Evolutionary conservation across 2,329 filamentous ascomycete genomes (phyloP), one percentile per base, ranked within the genome.

Genomic region (Ophiostoma angusticollis): DNA sequence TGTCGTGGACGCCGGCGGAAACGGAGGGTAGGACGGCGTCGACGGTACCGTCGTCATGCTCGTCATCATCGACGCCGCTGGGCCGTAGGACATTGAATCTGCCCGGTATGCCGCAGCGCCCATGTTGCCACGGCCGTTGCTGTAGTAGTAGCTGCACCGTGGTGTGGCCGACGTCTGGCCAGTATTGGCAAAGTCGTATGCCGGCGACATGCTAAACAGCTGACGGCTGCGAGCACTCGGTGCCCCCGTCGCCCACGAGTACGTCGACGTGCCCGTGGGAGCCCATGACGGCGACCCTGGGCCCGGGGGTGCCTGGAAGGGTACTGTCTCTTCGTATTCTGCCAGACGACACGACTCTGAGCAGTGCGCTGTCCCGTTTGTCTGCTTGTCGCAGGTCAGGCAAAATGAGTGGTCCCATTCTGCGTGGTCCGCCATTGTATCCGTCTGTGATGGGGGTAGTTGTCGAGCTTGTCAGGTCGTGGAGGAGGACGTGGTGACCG

Each of bases 371-470:
- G 78, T 78, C 41, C 78, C 78, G 48, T 83, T 74, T 44, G 82
- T 86, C 63, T 93, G 84, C 64, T 81, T 80, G 65, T 95, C 87
- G 68, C 87, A 95, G 65, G 82, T 78, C 52, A 95, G 77, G 70
- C 87, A 95, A 73, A 85, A 94, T 62, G 93, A 80, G 60, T 82
- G 84, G 52, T 83, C 83, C 85, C 87, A 94, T 24, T 49, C 33
- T 54, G 67, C 61, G 50, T 74, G 70, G 57, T 69, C 65, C 67
- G 73, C 74, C 49, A 56, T 62, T 55, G 45, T 38, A 40, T 40
- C 9, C 18, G 32, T 40, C 9, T 18, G 32, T 23, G 17, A 28
- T 18, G 35, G 18, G 17, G 4, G 35, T 21, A 8, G 28, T 33
- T 14, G 39, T 37, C 34, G 28, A 37, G 39, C 29, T 32, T 31